A percentile compares a stretch with the other conserved stretches of the same genome.
These are phyloP conservation scores for Serendipita sp. DNA, from an alignment of 768 basidiomycete species.

Conservation along the genomic window DNA sequence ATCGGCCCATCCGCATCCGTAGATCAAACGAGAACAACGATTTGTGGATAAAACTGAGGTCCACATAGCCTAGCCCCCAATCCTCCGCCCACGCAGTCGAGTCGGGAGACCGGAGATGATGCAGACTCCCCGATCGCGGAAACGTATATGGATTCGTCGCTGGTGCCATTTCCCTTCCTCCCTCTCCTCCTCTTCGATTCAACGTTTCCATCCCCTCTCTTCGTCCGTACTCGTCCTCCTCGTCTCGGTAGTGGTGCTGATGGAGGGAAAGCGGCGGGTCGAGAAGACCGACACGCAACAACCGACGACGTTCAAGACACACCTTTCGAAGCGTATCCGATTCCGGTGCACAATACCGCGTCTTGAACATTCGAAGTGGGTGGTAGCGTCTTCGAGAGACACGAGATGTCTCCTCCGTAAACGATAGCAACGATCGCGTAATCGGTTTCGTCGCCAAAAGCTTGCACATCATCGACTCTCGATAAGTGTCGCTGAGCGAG, in stretches of 20 bases:
- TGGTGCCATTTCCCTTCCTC: not conserved
- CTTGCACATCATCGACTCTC: not conserved
- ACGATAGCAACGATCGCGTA: not conserved
- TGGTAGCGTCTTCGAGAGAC: not conserved
- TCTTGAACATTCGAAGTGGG: not conserved
- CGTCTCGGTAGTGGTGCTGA: not conserved
- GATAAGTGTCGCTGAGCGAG: not conserved
- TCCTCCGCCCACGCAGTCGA: not conserved
- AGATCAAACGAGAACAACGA: constrained; percentile 3
- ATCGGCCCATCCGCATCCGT: not conserved
- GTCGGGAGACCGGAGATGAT: not conserved
- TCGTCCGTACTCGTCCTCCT: too few species aligned
- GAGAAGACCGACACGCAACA: not conserved
- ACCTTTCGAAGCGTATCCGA: not conserved
- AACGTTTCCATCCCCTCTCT: too few species aligned
- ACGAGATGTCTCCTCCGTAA: not conserved
- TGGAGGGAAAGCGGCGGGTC: not conserved
- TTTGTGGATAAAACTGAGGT: constrained; percentile 4
- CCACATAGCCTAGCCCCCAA: not conserved
- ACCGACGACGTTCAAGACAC: not conserved
- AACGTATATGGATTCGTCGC: not conserved
- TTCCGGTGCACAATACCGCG: not conserved
- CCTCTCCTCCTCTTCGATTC: too few species aligned
- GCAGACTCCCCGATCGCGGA: not conserved
- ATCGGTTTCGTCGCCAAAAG: not conserved